phyloP scores from a whole-genome alignment of 805 yeast species.

The Suhomyces prunicola region DNA sequence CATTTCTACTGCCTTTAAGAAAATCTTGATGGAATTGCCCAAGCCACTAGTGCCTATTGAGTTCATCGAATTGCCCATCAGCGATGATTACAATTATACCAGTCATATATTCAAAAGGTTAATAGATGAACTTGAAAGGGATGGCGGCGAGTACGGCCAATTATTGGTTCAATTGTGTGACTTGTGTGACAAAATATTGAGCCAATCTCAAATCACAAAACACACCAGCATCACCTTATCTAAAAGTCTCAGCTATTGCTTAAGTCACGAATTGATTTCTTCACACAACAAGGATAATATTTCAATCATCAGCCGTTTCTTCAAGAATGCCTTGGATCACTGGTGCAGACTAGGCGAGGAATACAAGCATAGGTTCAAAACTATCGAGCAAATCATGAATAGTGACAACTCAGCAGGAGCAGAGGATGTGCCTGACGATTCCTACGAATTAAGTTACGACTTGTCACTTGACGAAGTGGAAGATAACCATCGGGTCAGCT shows the following conservation, averaged over 20 bases:
- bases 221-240: conserved; percentile 43
- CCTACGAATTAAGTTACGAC: conserved; percentile 34
- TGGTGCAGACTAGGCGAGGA: conserved; percentile 39
- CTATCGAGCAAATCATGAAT: conserved; percentile 14
- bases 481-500: conserved; percentile 9
- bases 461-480: conserved; percentile 25
- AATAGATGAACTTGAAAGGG: conserved; percentile 10
- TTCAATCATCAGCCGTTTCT: conserved; percentile 51
- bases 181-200: conserved; percentile 35
- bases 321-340: conserved; percentile 49
- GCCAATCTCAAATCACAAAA: conserved; percentile 35
- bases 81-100: conserved; percentile 47
- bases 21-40: conserved; percentile 50
- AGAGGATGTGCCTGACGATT: conserved; percentile 17
- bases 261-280: conserved; percentile 48
- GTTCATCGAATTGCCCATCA: conserved; percentile 50
- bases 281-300: conserved; percentile 44
- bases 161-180: conserved; percentile 47
- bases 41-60: conserved; percentile 51
- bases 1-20: conserved; percentile 46
- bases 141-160: conserved; percentile 9
- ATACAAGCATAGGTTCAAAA: conserved; percentile 10
- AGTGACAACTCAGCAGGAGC: background rate
- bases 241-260: conserved; percentile 49
- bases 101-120: conserved; percentile 31